Conservation (phyloP, 2,329 filamentous ascomycete species). For the Calonectria montana region DNA sequence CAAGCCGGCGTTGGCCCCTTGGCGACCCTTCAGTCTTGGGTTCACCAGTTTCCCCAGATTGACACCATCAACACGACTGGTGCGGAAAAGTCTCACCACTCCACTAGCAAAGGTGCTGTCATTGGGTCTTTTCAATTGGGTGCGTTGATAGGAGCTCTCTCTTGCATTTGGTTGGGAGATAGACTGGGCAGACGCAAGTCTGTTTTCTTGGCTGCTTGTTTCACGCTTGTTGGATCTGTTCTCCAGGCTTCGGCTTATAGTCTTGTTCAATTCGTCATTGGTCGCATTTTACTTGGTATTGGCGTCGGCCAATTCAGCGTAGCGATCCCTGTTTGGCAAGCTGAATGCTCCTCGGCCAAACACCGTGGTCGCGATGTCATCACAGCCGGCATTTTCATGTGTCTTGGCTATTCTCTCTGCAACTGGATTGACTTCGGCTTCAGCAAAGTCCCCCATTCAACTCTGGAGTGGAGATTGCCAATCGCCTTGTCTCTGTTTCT, state of each 20-base stretch:
- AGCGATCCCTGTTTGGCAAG: constrained; percentile 65
- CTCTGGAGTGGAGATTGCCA: constrained; percentile 50
- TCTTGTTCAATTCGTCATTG: constrained; percentile 50
- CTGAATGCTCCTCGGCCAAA: constrained; percentile 61
- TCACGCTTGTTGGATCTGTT: constrained; percentile 63
- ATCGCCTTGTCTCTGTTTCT: constrained; percentile 49
- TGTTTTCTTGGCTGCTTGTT: constrained; percentile 63
- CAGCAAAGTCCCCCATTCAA: constrained; percentile 36
- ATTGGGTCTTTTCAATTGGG: constrained; percentile 67
- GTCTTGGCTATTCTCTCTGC: constrained; percentile 52
- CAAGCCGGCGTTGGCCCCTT: constrained; percentile 78
- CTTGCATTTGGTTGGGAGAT: constrained; percentile 62
- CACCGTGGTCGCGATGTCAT: constrained; percentile 60
- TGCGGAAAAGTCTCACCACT: constrained; percentile 51
- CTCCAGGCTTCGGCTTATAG: constrained; percentile 64
- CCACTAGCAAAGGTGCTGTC: constrained; percentile 57
- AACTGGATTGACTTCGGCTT: constrained; percentile 61
- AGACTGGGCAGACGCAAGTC: constrained; percentile 67
- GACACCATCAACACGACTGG: constrained; percentile 61
- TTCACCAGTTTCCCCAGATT: constrained; percentile 62
- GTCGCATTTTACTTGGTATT: constrained; percentile 63
- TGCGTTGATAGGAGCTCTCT: constrained; percentile 63
- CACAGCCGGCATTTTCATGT: constrained; percentile 64
- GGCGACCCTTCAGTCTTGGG: constrained; percentile 71
- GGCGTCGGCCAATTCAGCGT: constrained; percentile 65